Percentiles rank a stretch among this genome's conserved stretches.
Conservation (phyloP, 1,284 basidiomycete species). For the Fomitiporia mediterranea region DNA sequence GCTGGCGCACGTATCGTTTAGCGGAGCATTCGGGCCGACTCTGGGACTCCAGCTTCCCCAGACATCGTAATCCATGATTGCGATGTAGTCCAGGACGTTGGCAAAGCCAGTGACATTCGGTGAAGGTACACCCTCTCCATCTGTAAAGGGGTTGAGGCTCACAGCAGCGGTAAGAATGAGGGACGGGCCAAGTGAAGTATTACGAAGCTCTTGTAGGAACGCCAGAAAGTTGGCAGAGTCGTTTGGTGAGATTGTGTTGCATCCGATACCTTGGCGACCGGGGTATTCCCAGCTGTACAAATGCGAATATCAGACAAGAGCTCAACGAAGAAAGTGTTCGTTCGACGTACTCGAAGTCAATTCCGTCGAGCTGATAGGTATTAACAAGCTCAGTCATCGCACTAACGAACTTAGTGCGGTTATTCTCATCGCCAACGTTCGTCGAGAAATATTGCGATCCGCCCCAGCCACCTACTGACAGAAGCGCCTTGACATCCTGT, state of each 20-base stretch:
- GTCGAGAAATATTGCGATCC: slow-evolving; percentile 77
- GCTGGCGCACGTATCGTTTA: slow-evolving; percentile 71
- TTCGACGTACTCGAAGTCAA: slow-evolving; percentile 83
- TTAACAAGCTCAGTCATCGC: slow-evolving; percentile 58
- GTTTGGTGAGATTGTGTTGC: slow-evolving; percentile 57
- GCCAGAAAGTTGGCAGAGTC: slow-evolving; percentile 72
- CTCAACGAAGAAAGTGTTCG: not conserved
- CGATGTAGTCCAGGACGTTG: slow-evolving; percentile 71
- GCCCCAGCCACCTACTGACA: slow-evolving; percentile 87
- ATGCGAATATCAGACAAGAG: not conserved
- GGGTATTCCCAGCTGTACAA: slow-evolving; percentile 85
- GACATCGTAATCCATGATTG: slow-evolving; percentile 88
- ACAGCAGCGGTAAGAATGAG: slow-evolving; percentile 75
- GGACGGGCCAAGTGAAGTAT: slow-evolving; percentile 48
- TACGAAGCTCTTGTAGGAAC: slow-evolving; percentile 72
- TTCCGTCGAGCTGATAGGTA: slow-evolving; percentile 70
- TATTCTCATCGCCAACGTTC: slow-evolving; percentile 54
- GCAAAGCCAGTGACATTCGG: slow-evolving; percentile 67
- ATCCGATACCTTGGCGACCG: slow-evolving; percentile 60
- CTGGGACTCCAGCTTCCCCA: slow-evolving; percentile 51
- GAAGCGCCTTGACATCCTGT: slow-evolving; percentile 63
- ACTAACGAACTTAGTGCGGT: slow-evolving; percentile 63
- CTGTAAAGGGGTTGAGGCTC: slow-evolving; percentile 64
- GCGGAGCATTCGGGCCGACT: slow-evolving; percentile 81
- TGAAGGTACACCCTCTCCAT: slow-evolving; percentile 50